phyloP scores from a whole-genome alignment of 768 basidiomycete species.

The Lactarius quietus region DNA sequence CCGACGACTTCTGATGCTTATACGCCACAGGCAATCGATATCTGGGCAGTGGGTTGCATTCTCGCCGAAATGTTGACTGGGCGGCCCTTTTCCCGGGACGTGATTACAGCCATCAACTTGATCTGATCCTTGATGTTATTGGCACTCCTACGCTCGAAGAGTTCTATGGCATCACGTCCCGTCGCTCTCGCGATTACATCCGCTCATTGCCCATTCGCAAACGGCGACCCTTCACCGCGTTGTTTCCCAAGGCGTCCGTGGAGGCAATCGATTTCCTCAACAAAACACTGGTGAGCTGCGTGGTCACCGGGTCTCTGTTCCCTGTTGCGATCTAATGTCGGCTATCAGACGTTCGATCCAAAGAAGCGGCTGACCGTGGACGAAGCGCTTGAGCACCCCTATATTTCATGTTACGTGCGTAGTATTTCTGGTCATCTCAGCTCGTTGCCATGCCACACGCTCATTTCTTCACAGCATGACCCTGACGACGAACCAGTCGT shows the following conservation, averaged over 20 bases:
- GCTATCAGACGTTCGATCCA: constrained; percentile 75
- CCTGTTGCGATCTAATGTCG: constrained; percentile 3
- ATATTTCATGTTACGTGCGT: constrained; percentile 70
- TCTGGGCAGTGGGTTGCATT: constrained; percentile 74
- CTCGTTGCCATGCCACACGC: background rate
- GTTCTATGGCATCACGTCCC: constrained; percentile 85
- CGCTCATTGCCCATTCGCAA: constrained; percentile 82
- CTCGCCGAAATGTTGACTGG: constrained; percentile 80
- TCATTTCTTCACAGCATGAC: constrained; percentile 54
- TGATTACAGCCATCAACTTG: constrained; percentile 83
- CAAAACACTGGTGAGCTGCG: constrained; percentile 54
- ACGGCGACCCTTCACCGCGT: constrained; percentile 58
- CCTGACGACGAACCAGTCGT: constrained; percentile 86
- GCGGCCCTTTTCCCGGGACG: constrained; percentile 86
- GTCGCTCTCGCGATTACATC: constrained; percentile 83
- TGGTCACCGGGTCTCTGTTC: constrained; percentile 18
- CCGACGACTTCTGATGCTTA: background rate
- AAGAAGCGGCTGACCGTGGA: constrained; percentile 82
- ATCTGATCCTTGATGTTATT: constrained; percentile 84
- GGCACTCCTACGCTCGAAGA: constrained; percentile 88
- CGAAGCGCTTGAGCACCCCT: constrained; percentile 79
- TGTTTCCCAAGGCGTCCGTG: constrained; percentile 76
- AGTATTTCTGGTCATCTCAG: background rate
- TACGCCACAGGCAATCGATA: constrained; percentile 53
- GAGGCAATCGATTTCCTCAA: constrained; percentile 70